Percentiles rank a stretch among this genome's conserved stretches.
phyloP scores from a whole-genome alignment of 1,284 basidiomycete genomes.

The Rhodotorula sp. region DNA sequence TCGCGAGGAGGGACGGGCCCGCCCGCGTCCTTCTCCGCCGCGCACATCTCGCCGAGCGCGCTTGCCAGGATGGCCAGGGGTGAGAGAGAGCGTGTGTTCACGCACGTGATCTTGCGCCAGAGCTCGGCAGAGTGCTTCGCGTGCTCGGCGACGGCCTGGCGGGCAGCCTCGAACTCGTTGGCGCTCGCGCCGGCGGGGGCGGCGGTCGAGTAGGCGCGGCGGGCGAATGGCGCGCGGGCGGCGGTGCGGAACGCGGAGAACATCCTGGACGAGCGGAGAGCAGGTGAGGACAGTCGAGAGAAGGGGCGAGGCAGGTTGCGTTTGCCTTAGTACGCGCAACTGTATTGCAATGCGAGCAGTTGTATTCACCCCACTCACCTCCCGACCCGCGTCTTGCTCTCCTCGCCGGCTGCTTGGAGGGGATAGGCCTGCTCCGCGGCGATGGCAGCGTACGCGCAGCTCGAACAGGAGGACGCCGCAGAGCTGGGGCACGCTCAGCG shows the following conservation, averaged over 20 bases:
- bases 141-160: slow-evolving; percentile 65
- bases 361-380: neutral
- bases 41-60: neutral
- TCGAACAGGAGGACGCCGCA: neutral
- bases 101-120: slow-evolving; percentile 81
- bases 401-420: too few species aligned
- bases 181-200: slow-evolving; percentile 5
- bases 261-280: neutral
- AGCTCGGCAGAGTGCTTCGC: slow-evolving; percentile 73
- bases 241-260: slow-evolving; percentile 10
- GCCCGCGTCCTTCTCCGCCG: neutral
- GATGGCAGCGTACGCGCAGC: neutral
- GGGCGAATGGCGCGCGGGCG: neutral
- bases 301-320: neutral
- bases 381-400: too few species aligned
- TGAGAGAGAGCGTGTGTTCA: neutral
- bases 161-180: slow-evolving; percentile 51
- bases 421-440: neutral
- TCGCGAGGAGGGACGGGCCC: neutral
- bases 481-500: neutral
- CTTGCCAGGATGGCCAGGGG: neutral
- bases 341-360: neutral
- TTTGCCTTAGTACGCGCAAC: neutral
- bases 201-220: slow-evolving; percentile 20
- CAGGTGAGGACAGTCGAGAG: too few species aligned